Evolutionary conservation across 371 early-diverging fungal species (phyloP), one percentile per base, ranked within the genome.

Genomic region (Scutellospora calospora): DNA sequence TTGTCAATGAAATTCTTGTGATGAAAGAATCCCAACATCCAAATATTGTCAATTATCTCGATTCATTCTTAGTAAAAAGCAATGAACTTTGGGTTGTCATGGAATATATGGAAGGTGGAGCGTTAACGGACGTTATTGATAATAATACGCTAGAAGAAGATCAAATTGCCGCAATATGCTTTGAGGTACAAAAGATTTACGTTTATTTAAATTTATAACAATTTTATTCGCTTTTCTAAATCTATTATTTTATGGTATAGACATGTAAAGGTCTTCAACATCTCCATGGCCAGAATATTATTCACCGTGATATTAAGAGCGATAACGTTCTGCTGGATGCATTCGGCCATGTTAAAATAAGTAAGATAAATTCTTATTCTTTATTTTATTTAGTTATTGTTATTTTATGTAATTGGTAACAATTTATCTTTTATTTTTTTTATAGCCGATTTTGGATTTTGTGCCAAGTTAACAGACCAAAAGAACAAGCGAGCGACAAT

Each of bases 31-130:
- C 94, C 16, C 93, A 93, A 71, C 98, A 98, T 87, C 92, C 94
- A 63, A 98, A 98, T 86, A 97, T 98, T 88, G 97, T 98, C 83
- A 97, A 97, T 86, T 98, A 91, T 84, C 87, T 97, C 41, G 98
- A 98, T 85, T 88, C 94, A 4, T 98, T 94, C 89, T 85, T 98
- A 80, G 90, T 96, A 63, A 90, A 90, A 79, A 88, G 87, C 69
- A 86, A 89, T 59, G 98, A 98, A 49, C 87, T 99, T 72, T 99
- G 99, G 99, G 97, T 99, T 9, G 94, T 99, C 31, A 97, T 99
- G 97, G 99, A 99, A 87, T 97, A 94, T 87, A 99, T 99, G 98
- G 98, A 98, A 85, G 98, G 98, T 38, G 99, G 99, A 45, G 93
- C 98, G 12, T 86, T 99, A 85, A 99, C 98, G 8, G 98, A 99